Evolutionary conservation across 2,329 filamentous ascomycete species (phyloP).

Genomic region (Scleromitrula shiraiana): DNA sequence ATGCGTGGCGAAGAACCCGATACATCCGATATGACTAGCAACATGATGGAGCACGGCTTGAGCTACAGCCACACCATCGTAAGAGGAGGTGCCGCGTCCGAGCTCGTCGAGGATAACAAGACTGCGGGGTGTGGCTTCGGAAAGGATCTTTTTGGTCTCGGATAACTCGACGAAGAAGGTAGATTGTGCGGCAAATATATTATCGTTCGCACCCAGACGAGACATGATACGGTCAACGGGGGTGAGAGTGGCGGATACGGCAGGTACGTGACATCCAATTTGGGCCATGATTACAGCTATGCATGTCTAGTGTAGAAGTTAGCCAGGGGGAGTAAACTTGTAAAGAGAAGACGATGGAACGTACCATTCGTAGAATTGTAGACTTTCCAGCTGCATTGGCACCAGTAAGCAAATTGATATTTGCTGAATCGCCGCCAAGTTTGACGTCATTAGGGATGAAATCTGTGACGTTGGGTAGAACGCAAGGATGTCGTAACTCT

Average conservation of each 20-base stretch:
- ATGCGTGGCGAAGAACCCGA: conserved; percentile 96
- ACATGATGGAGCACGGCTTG: conserved; percentile 97
- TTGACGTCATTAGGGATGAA: conserved; percentile 95
- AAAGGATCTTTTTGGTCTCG: conserved; percentile 95
- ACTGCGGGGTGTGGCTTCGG: conserved; percentile 86
- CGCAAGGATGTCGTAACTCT: conserved; percentile 90
- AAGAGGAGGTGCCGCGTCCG: conserved; percentile 87
- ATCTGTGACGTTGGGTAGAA: conserved; percentile 79
- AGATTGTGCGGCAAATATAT: conserved; percentile 95
- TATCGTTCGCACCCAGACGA: conserved; percentile 92
- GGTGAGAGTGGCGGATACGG: conserved; percentile 71
- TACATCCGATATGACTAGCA: conserved; percentile 82
- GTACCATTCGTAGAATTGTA: conserved; percentile 86
- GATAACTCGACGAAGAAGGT: conserved; percentile 98
- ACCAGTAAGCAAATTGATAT: conserved; percentile 86
- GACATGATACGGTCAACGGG: conserved; percentile 98
- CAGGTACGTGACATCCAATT: conserved; percentile 87
- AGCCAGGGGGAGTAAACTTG: no score
- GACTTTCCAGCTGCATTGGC: conserved; percentile 98
- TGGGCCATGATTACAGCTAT: conserved; percentile 96
- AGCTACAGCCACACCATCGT: conserved; percentile 93
- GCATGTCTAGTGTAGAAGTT: conserved; percentile 56
- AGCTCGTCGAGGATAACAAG: conserved; percentile 96
- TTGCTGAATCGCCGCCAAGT: conserved; percentile 71
- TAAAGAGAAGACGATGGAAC: conserved; percentile 23